Conservation (phyloP, 768 basidiomycete species). For the Lentinula sp. region DNA sequence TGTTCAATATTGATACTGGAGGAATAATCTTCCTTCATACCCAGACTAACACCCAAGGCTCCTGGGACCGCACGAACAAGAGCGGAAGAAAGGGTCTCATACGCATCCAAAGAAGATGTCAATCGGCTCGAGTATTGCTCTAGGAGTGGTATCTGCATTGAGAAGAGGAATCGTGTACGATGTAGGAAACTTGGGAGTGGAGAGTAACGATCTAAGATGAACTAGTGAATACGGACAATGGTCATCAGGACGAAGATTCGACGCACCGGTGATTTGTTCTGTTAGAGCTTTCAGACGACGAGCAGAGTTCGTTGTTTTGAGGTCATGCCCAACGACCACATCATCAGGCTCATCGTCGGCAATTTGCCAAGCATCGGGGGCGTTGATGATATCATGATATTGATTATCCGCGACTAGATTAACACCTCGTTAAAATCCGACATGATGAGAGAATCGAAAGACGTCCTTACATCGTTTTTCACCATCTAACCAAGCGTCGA, state of each 20-base stretch:
- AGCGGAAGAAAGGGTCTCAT: constrained; percentile 84
- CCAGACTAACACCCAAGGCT: constrained; percentile 63
- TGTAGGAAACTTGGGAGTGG: constrained; percentile 76
- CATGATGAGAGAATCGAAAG: constrained; percentile 9
- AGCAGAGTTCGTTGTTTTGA: constrained; percentile 75
- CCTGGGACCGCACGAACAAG: constrained; percentile 92
- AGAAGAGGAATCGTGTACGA: constrained; percentile 76
- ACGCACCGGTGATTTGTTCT: constrained; percentile 85
- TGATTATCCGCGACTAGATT: constrained; percentile 77
- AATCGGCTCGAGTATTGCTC: constrained; percentile 75
- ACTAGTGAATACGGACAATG: not conserved
- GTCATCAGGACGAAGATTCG: not conserved
- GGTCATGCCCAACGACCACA: constrained; percentile 30
- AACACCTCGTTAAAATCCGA: not conserved
- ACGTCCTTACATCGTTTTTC: constrained; percentile 78
- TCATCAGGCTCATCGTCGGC: constrained; percentile 51
- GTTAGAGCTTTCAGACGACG: constrained; percentile 78
- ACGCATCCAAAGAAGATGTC: constrained; percentile 83
- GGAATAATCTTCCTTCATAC: constrained; percentile 30
- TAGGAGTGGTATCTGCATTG: constrained; percentile 81
- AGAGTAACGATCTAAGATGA: constrained; percentile 74
- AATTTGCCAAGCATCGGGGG: constrained; percentile 83
- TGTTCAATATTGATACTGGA: constrained; percentile 44
- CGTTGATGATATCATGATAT: constrained; percentile 77
- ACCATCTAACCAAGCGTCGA: constrained; percentile 82